A percentile compares a stretch with the other conserved stretches of the same genome.
These are phyloP conservation scores for Pulveroboletus sp. DNA, from an alignment of 768 basidiomycete genomes.

Conservation along the genomic window DNA sequence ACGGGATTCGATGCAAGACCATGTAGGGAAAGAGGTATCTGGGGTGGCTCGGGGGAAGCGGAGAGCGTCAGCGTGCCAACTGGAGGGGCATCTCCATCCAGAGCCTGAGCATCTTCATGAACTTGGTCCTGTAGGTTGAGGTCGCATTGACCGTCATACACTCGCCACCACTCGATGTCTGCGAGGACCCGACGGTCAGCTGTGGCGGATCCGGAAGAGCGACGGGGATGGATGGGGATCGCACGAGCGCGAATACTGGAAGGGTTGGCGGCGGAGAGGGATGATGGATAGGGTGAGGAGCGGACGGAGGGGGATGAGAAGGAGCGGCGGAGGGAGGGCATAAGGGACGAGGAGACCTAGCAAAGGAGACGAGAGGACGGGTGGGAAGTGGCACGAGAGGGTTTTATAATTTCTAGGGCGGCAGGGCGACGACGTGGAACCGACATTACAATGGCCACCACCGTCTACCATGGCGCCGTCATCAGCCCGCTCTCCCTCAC, in stretches of 20 bases:
- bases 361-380: constrained; percentile 15
- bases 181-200: constrained; percentile 66
- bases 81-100: constrained; percentile 9
- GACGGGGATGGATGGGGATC: constrained; percentile 38
- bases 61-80: constrained; percentile 32
- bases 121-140: constrained; percentile 28
- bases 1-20: constrained; percentile 19
- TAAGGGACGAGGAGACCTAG: constrained; percentile 23
- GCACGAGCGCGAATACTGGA: constrained; percentile 39
- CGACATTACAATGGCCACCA: constrained; percentile 22
- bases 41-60: constrained; percentile 33
- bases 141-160: constrained; percentile 62
- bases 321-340: constrained; percentile 80
- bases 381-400: constrained; percentile 31
- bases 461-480: constrained; percentile 54
- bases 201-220: constrained; percentile 66
- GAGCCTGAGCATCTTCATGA: constrained; percentile 17
- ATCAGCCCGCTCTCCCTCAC: constrained; percentile 48
- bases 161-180: constrained; percentile 87
- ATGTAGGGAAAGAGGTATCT: constrained; percentile 30
- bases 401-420: constrained; percentile 43
- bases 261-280: constrained; percentile 32
- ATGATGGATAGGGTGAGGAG: constrained; percentile 57
- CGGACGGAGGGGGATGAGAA: constrained; percentile 66
- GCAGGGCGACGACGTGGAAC: neutral